A percentile compares a stretch with the other conserved stretches of the same genome.
Conservation (phyloP, 2,329 filamentous ascomycete species). For the Elsinoe ampelina region DNA sequence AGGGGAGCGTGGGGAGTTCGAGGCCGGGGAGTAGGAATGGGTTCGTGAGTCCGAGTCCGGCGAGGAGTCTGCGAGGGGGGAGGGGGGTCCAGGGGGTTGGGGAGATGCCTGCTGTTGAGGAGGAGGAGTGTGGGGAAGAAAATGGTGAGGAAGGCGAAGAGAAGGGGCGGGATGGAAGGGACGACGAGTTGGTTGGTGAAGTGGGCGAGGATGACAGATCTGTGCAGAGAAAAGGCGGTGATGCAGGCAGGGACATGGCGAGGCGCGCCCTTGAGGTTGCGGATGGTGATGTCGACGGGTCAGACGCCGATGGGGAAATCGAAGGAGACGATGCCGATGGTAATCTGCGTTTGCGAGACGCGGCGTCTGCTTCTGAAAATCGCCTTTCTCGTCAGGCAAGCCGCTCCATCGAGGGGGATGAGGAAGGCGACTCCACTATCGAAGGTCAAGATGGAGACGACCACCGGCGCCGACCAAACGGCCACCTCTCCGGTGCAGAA, state of each 20-base stretch:
- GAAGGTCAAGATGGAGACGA: not conserved
- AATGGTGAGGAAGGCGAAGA: not conserved
- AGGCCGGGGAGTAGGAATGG: not conserved
- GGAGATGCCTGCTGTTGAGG: slow-evolving; percentile 18
- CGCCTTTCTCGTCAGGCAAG: no score
- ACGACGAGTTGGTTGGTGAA: not conserved
- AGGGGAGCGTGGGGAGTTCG: not conserved
- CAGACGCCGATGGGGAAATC: slow-evolving; percentile 2
- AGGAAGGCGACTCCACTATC: not conserved
- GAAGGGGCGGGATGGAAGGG: not conserved
- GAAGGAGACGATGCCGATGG: slow-evolving; percentile 11
- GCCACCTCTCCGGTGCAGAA: not conserved
- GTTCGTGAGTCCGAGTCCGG: not conserved
- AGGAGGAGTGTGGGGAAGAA: slow-evolving; percentile 11
- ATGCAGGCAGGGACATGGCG: slow-evolving; percentile 3
- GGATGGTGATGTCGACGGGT: slow-evolving; percentile 12
- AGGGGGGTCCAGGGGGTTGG: slow-evolving; percentile 1
- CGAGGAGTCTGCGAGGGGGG: slow-evolving; percentile 3
- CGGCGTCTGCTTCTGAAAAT: no score
- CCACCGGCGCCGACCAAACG: not conserved
- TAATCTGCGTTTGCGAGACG: not conserved
- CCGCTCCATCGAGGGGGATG: not conserved
- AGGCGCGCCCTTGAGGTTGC: slow-evolving; percentile 1
- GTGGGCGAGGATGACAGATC: not conserved
- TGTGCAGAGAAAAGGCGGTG: not conserved